Conservation (phyloP, 2,329 filamentous ascomycete genomes). For the Ophiobolus disseminans region DNA sequence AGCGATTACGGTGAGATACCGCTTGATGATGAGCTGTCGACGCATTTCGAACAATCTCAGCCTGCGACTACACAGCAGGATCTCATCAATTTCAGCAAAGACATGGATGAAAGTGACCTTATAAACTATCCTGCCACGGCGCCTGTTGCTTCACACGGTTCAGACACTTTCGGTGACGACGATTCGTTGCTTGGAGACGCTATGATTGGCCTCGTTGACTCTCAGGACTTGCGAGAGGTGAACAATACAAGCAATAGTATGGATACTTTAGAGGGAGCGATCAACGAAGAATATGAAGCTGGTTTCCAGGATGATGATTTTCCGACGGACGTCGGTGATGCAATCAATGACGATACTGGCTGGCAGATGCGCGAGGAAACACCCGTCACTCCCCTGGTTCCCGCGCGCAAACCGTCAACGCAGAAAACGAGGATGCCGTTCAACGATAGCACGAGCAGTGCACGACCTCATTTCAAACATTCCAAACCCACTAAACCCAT, state of each 20-base stretch:
- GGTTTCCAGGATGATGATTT: slow-evolving; percentile 12
- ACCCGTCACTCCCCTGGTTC: too few relatives aligned
- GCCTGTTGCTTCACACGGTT: slow-evolving; percentile 6
- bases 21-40: slow-evolving; percentile 22
- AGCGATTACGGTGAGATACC: slow-evolving; percentile 42
- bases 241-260: slow-evolving; percentile 1
- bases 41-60: slow-evolving; percentile 1
- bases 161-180: slow-evolving; percentile 37
- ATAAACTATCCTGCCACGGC: not conserved
- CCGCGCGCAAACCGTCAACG: too few relatives aligned
- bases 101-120: not conserved
- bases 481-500: not conserved
- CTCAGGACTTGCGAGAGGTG: slow-evolving; percentile 26
- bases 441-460: not conserved
- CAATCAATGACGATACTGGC: too few relatives aligned
- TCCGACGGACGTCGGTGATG: not conserved
- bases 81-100: not conserved
- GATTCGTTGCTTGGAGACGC: slow-evolving; percentile 41
- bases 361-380: too few relatives aligned
- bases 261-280: not conserved
- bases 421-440: not conserved
- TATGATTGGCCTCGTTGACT: slow-evolving; percentile 42
- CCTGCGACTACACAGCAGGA: not conserved
- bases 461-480: not conserved
- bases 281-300: slow-evolving; percentile 8